phyloP scores from a whole-genome alignment of 306 rosid species.

The Quillaja saponaria region DNA sequence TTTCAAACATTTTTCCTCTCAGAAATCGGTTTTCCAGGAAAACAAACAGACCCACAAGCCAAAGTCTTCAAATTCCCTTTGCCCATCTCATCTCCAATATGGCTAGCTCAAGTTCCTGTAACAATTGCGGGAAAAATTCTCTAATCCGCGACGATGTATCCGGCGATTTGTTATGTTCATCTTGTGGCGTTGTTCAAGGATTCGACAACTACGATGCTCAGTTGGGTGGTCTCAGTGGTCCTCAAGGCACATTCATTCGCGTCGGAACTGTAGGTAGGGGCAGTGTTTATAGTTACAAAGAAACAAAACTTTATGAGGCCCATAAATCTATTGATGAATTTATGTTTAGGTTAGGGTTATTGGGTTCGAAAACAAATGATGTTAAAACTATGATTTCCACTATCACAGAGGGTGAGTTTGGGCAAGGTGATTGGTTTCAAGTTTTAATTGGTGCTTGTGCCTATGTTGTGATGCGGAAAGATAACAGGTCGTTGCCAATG shows the following conservation, averaged over 20 bases:
- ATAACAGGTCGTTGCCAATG: constrained; percentile 49
- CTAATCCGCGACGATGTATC: constrained; percentile 45
- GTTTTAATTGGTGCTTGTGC: constrained; percentile 69
- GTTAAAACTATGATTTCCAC: constrained; percentile 45
- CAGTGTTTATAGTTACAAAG: constrained; percentile 38
- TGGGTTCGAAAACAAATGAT: constrained; percentile 27
- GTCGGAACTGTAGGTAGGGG: constrained; percentile 62
- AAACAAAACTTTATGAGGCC: constrained; percentile 52
- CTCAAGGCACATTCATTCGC: constrained; percentile 56
- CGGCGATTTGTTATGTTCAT: constrained; percentile 38
- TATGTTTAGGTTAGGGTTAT: constrained; percentile 44
- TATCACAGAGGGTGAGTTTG: constrained; percentile 67
- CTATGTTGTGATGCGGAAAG: constrained; percentile 62
- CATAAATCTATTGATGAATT: constrained; percentile 44
- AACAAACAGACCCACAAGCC: not conserved
- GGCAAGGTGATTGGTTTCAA: constrained; percentile 65
- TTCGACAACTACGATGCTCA: constrained; percentile 56
- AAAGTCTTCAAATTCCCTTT: not conserved
- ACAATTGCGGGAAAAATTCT: constrained; percentile 41
- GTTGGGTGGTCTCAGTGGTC: constrained; percentile 50
- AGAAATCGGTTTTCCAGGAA: not conserved
- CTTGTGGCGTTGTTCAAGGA: constrained; percentile 53
- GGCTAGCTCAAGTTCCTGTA: constrained; percentile 37
- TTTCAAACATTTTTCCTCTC: not conserved
- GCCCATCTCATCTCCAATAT: not conserved